Conservation (phyloP, 805 yeast genomes). For the Metahyphopichia silvanorum region DNA sequence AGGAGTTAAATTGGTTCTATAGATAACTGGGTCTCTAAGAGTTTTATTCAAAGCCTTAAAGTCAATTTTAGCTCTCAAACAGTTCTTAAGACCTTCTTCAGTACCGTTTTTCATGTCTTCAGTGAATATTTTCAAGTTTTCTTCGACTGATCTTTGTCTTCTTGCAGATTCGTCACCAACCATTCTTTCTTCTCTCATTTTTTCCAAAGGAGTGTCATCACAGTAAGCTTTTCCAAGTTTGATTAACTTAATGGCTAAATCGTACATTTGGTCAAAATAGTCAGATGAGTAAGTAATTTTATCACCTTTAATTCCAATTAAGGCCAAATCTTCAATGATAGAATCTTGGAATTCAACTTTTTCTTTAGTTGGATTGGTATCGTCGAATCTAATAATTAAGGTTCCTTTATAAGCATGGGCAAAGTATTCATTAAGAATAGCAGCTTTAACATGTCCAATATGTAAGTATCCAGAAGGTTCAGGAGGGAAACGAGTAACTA, state of each 20-base stretch:
- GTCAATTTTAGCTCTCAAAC: slow-evolving; percentile 96
- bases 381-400: slow-evolving; percentile 94
- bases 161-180: slow-evolving; percentile 91
- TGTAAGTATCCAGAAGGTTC: slow-evolving; percentile 99
- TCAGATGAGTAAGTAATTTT: slow-evolving; percentile 84
- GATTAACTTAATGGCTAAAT: slow-evolving; percentile 78
- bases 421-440: slow-evolving; percentile 92
- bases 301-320: slow-evolving; percentile 93
- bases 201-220: slow-evolving; percentile 92
- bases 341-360: slow-evolving; percentile 92
- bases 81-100: slow-evolving; percentile 85
- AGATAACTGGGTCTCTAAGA: slow-evolving; percentile 95
- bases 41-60: slow-evolving; percentile 90
- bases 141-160: slow-evolving; percentile 91
- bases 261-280: slow-evolving; percentile 90
- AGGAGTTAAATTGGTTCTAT: slow-evolving; percentile 95
- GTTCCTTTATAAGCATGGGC: slow-evolving; percentile 96
- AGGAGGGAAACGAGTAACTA: slow-evolving; percentile 98
- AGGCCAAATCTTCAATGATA: slow-evolving; percentile 84
- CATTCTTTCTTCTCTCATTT: slow-evolving; percentile 98
- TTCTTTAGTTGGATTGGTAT: slow-evolving; percentile 97
- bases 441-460: slow-evolving; percentile 99
- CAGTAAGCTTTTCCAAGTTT: slow-evolving; percentile 96
- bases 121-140: slow-evolving; percentile 79
- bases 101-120: slow-evolving; percentile 94